phyloP scores from a whole-genome alignment of 331 rosid genomes.

The Dryas integrifolia region DNA sequence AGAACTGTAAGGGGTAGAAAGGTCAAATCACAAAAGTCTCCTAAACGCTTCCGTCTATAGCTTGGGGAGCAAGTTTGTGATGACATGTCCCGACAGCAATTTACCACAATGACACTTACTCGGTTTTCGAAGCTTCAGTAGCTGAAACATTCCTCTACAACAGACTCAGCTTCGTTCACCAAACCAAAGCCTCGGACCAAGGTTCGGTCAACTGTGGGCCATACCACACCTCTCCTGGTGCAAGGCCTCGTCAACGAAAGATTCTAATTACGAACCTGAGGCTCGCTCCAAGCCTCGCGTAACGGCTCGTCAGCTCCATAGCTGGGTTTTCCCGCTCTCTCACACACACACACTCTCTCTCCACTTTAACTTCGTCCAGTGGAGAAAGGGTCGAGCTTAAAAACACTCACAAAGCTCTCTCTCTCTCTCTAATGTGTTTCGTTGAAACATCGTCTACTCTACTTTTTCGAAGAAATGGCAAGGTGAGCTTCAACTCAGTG shows the following conservation, averaged over 20 bases:
- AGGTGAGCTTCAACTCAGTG: constrained; percentile 14
- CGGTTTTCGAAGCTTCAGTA: constrained; percentile 30
- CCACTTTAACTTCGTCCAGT: constrained; percentile 28
- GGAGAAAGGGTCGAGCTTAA: constrained; percentile 13
- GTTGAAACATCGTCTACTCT: background rate
- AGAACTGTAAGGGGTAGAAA: constrained; percentile 16
- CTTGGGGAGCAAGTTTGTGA: constrained; percentile 58
- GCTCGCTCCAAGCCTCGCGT: constrained; percentile 23
- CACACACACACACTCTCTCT: constrained; percentile 7
- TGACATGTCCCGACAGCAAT: constrained; percentile 13
- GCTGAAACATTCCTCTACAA: constrained; percentile 20
- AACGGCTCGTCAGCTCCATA: constrained; percentile 1
- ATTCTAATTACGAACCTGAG: constrained; percentile 25
- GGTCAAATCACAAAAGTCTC: background rate
- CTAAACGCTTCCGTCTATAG: constrained; percentile 3
- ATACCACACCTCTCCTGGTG: background rate
- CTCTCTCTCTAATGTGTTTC: background rate
- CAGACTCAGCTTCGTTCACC: constrained; percentile 19
- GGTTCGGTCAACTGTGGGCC: background rate
- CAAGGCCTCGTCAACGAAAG: background rate
- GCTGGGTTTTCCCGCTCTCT: constrained; percentile 74
- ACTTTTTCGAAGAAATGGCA: constrained; percentile 9
- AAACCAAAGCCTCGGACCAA: constrained; percentile 22
- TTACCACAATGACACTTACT: constrained; percentile 28
- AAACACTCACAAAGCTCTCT: background rate